These are phyloP conservation scores for Blepharisma japonicum DNA, from an alignment of 73 alveolate genomes.

Conservation along the genomic window DNA sequence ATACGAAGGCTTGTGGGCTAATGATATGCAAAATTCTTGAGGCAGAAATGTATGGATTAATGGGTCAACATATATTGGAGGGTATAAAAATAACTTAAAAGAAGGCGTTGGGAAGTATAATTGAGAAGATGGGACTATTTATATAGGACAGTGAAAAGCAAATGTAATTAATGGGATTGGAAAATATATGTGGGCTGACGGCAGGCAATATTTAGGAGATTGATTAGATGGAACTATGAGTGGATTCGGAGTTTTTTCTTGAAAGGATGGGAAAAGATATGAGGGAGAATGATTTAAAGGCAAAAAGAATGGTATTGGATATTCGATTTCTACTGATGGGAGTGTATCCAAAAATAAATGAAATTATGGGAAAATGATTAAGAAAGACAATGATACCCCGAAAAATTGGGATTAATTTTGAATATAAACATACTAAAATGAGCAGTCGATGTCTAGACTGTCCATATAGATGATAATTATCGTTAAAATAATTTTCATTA, in stretches of 20 bases:
- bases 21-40: constrained; percentile 31
- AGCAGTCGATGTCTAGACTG: too few species aligned
- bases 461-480: too few species aligned
- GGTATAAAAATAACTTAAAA: background rate
- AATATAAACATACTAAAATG: too few species aligned
- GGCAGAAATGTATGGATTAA: background rate
- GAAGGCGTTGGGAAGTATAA: constrained; percentile 10
- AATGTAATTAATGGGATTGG: constrained; percentile 12
- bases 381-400: too few species aligned
- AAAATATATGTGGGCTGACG: constrained; percentile 10
- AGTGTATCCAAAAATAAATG: constrained; percentile 53
- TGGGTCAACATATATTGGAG: constrained; percentile 29
- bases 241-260: constrained; percentile 17
- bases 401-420: too few species aligned
- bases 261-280: constrained; percentile 6
- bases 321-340: constrained; percentile 50
- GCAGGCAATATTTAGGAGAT: constrained; percentile 20
- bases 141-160: constrained; percentile 20
- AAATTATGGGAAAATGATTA: constrained; percentile 58
- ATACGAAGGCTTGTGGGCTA: constrained; percentile 58
- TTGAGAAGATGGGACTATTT: constrained; percentile 26
- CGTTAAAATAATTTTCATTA: too few species aligned
- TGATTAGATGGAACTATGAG: background rate
- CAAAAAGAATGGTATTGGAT: constrained; percentile 15
- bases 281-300: constrained; percentile 26